Evolutionary conservation across 2,329 filamentous ascomycete species (phyloP), one percentile per base, ranked within the genome.

Genomic region (Arthrobotrys sinensis): DNA sequence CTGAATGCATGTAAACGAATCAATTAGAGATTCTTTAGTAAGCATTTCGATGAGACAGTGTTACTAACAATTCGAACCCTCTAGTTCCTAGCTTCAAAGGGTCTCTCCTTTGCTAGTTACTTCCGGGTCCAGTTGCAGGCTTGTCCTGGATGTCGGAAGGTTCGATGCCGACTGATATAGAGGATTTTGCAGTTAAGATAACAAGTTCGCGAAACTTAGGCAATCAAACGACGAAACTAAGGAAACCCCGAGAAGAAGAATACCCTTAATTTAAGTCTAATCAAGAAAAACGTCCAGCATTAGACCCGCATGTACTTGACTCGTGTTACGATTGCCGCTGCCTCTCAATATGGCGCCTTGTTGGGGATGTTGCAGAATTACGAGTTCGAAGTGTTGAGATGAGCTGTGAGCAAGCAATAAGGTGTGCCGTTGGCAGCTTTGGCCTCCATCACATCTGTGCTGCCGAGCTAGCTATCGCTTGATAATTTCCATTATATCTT

Each of bases 361-460:
- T 60, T 60, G 55, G 55, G 53, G 55, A 60, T 60, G 55, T 60
- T 60, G 55, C 55, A 60, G 34, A 60, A 40, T 60, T 40, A 60
- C 16, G 55, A 43, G 28, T 28, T 60, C 55, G 5, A 60, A 60
- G 55, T 60, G 55, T 60, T 60, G 55, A 60, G 55, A 60, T 24
- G 21, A 10, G 21, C 8, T 12, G 0, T 14, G 24, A 28, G 24
- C 24, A 28, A 2, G 24, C 24, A 28, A 52, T 48, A 21, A 48
- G 7, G 45, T 48, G 48, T 34, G 14, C 36, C 52, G 32, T 38
- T 57, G 55, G 55, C 40, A 60, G 55, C 55, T 60, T 60, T 60
- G 55, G 19, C 55, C 55, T 60, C 40, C 55, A 60, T 43, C 34
- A 16, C 55, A 60, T 28, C 34, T 34, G 19, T 12, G 14, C 24